These are phyloP conservation scores for Xylaria sp. DNA, from an alignment of 495 filamentous ascomycete species.

Conservation along the genomic window DNA sequence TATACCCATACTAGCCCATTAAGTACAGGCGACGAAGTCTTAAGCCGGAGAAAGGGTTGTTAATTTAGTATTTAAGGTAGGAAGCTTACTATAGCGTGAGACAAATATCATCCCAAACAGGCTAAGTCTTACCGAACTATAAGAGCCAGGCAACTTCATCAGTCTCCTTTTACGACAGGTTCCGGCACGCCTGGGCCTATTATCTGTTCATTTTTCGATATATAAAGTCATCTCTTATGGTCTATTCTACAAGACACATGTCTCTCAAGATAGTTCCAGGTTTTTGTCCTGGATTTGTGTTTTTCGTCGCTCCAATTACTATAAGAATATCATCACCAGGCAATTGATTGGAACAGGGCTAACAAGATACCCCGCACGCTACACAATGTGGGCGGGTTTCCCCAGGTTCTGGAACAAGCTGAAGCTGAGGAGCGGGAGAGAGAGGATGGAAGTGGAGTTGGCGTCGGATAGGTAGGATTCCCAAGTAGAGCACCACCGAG, in stretches of 20 bases:
- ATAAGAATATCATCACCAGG: too few species aligned
- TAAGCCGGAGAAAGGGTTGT: not conserved
- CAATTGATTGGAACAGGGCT: slow-evolving; percentile 14
- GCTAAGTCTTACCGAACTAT: not conserved
- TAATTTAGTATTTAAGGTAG: not conserved
- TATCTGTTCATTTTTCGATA: not conserved
- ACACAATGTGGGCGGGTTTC: slow-evolving; percentile 21
- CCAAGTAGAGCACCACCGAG: slow-evolving; percentile 14
- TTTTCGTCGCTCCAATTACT: not conserved
- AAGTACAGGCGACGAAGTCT: not conserved
- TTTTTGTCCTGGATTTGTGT: not conserved
- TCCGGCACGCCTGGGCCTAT: not conserved
- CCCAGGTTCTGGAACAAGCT: slow-evolving; percentile 31
- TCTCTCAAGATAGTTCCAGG: not conserved
- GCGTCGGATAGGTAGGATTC: slow-evolving; percentile 27
- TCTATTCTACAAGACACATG: not conserved
- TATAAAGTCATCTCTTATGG: not conserved
- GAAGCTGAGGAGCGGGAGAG: slow-evolving; percentile 30
- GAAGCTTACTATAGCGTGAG: not conserved
- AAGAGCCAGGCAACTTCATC: slow-evolving; percentile 2
- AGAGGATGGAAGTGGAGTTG: slow-evolving; percentile 28
- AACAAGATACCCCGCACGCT: slow-evolving; percentile 26
- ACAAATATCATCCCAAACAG: not conserved
- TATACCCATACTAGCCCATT: not conserved
- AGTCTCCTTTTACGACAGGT: not conserved